Evolutionary conservation across 352 stramenopile genomes (phyloP).

Genomic region (Globisporangium abappressorium): DNA sequence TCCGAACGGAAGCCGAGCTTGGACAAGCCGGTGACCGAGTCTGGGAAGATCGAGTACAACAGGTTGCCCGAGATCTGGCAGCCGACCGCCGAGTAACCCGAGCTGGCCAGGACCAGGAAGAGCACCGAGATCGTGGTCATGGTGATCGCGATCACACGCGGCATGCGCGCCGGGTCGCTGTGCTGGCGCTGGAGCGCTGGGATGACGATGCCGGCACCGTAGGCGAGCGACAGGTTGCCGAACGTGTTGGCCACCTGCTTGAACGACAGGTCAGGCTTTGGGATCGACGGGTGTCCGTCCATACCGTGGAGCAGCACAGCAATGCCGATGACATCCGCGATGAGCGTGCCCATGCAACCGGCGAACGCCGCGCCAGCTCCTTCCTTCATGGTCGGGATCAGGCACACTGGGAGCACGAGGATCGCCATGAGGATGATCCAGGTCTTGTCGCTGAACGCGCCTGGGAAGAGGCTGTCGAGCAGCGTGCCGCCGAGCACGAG

Average conservation of each 20-base stretch:
- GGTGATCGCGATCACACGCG: conserved; percentile 44
- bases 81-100: conserved; percentile 41
- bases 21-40: conserved; percentile 20
- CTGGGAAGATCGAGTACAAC: conserved; percentile 15
- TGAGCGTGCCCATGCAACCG: conserved; percentile 25
- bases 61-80: conserved; percentile 50
- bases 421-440: conserved; percentile 34
- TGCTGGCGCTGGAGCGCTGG: conserved; percentile 50
- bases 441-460: conserved; percentile 16
- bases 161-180: conserved; percentile 47
- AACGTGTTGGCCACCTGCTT: conserved; percentile 24
- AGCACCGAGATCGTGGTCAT: conserved; percentile 39
- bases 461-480: conserved; percentile 21
- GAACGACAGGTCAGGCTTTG: conserved; percentile 21
- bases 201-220: conserved; percentile 38
- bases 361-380: conserved; percentile 25
- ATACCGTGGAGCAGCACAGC: conserved; percentile 23
- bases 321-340: conserved; percentile 26
- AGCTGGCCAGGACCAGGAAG: conserved; percentile 37
- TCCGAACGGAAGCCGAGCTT: conserved; percentile 29
- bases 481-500: conserved; percentile 25
- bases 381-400: conserved; percentile 32
- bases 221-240: conserved; percentile 30
- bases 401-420: conserved; percentile 22
- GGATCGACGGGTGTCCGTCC: conserved; percentile 18